phyloP scores from a whole-genome alignment of 192 early-diverging fungal species.

The Rhizoclosmatium globosum region DNA sequence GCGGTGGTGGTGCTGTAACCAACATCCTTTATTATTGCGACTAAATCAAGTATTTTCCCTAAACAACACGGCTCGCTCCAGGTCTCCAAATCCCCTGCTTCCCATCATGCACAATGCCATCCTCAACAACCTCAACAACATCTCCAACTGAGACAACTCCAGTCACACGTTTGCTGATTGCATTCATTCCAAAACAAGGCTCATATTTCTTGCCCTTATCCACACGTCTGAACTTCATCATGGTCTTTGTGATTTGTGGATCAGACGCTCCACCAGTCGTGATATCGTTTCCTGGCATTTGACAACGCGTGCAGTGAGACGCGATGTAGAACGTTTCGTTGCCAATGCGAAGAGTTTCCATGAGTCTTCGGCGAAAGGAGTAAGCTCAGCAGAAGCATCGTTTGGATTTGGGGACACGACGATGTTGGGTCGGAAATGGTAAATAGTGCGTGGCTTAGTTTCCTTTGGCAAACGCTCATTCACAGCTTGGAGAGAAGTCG shows the following conservation, averaged over 20 bases:
- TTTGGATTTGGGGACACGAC: constrained; percentile 31
- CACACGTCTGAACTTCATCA: constrained; percentile 48
- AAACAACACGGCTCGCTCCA: not conserved
- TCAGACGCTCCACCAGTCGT: constrained; percentile 41
- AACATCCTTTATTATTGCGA: no score
- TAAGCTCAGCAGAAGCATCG: constrained; percentile 41
- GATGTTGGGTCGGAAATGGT: constrained; percentile 82
- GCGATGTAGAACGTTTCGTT: constrained; percentile 36
- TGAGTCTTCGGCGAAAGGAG: constrained; percentile 75
- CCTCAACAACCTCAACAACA: constrained; percentile 31
- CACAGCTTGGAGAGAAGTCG: constrained; percentile 67
- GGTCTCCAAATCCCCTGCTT: constrained; percentile 45
- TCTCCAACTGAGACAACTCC: constrained; percentile 45
- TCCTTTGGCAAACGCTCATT: constrained; percentile 58
- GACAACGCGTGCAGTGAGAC: constrained; percentile 53
- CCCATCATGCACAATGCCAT: constrained; percentile 37
- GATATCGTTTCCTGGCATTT: constrained; percentile 47
- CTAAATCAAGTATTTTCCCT: no score
- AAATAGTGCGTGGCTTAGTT: constrained; percentile 30
- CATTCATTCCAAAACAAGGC: constrained; percentile 57
- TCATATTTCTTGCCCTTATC: constrained; percentile 45
- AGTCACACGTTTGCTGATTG: constrained; percentile 12
- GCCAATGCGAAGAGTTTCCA: constrained; percentile 66
- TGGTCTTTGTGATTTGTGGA: constrained; percentile 23
- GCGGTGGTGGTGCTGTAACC: no score